Conservation (phyloP, 768 basidiomycete species). For the Tricholoma bakamatsutake region DNA sequence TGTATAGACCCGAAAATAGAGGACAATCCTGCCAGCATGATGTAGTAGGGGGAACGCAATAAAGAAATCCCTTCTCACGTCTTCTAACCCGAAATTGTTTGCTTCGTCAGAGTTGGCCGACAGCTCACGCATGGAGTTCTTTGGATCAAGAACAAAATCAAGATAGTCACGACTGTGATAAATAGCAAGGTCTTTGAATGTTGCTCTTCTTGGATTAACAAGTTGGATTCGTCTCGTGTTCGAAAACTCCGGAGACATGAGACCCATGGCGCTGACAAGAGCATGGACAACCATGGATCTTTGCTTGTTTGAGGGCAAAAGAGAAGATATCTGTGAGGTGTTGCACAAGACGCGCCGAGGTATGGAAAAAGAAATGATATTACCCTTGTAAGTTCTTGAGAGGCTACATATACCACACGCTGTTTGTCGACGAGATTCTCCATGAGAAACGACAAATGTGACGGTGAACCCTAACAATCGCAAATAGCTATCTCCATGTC, state of each 20-base stretch:
- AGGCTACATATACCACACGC: background rate
- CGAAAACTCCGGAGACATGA: slow-evolving; percentile 32
- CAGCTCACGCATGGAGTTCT: slow-evolving; percentile 15
- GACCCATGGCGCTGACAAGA: slow-evolving; percentile 45
- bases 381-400: slow-evolving; percentile 3
- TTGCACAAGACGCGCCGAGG: background rate
- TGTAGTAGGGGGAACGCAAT: background rate
- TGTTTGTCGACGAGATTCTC: background rate
- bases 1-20: slow-evolving; percentile 57
- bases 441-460: too few relatives aligned
- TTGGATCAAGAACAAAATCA: slow-evolving; percentile 43
- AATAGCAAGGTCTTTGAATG: slow-evolving; percentile 45
- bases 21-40: slow-evolving; percentile 66
- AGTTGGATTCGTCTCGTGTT: slow-evolving; percentile 31
- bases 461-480: background rate
- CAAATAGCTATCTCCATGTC: slow-evolving; percentile 37
- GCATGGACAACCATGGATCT: slow-evolving; percentile 65
- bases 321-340: slow-evolving; percentile 32
- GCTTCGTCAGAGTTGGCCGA: slow-evolving; percentile 22
- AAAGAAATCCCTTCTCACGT: slow-evolving; percentile 18
- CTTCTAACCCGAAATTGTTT: slow-evolving; percentile 24
- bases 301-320: slow-evolving; percentile 64
- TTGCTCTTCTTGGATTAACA: slow-evolving; percentile 50
- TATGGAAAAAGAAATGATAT: background rate
- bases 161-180: slow-evolving; percentile 77